Conservation (phyloP, 257 asterid species). For the Salvia hispanica region DNA sequence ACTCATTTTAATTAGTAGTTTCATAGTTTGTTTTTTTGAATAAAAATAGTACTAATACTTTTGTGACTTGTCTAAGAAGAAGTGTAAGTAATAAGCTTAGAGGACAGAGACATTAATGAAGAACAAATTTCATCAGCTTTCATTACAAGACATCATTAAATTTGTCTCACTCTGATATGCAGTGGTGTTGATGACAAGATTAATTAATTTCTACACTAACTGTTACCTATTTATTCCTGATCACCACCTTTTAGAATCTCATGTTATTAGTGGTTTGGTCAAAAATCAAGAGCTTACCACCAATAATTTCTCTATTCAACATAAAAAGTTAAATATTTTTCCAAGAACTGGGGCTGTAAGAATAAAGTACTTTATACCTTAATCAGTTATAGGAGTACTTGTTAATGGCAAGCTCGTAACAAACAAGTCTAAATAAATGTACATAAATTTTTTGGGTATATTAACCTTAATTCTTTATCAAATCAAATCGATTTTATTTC, state of each 20-base stretch:
- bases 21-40: too few species aligned
- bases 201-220: slow-evolving; percentile 22
- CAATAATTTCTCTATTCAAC: not conserved
- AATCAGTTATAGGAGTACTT: not conserved
- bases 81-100: too few species aligned
- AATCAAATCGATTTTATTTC: too few species aligned
- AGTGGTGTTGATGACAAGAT: not conserved
- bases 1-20: too few species aligned
- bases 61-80: too few species aligned
- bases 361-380: not conserved
- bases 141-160: not conserved
- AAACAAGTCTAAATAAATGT: not conserved
- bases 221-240: slow-evolving; percentile 22
- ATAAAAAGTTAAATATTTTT: not conserved
- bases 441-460: too few species aligned
- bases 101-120: slow-evolving; percentile 1
- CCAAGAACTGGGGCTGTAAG: slow-evolving; percentile 26
- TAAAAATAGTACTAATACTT: too few species aligned
- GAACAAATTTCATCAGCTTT: slow-evolving; percentile 5
- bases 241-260: slow-evolving; percentile 30
- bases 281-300: slow-evolving; percentile 17
- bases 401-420: too few species aligned
- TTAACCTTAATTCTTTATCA: too few species aligned
- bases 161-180: slow-evolving; percentile 13
- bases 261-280: slow-evolving; percentile 33